Evolutionary conservation across 768 basidiomycete genomes (phyloP), one percentile per base, ranked within the genome.

Genomic region (Calocera cornea): DNA sequence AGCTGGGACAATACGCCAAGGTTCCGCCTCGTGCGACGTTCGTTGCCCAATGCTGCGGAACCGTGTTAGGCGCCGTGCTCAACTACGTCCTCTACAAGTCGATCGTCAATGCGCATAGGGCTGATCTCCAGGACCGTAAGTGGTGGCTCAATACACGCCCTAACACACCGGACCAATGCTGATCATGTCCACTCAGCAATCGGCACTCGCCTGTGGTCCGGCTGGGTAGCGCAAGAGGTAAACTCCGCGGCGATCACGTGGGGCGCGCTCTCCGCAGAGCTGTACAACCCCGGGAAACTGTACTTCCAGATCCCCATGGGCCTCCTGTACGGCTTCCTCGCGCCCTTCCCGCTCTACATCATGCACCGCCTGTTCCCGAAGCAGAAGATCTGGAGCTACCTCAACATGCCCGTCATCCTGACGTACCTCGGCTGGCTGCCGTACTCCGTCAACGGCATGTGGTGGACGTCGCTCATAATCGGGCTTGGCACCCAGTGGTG

Each of bases 221-320:
- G 82, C 24, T 84, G 83, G 83, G 78, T 81, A 67, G 76, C 83
- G 54, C 83, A 84, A 70, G 74, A 78, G 49, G 79, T 81, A 72
- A 85, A 84, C 73, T 82, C 82, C 24, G 80, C 81, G 2, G 81
- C 83, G 2, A 78, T 85, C 19, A 83, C 83, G 0, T 82, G 83
- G 80, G 83, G 83, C 33, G 83, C 83, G 1, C 75, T 83, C 2
- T 81, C 83, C 49, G 78, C 78, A 64, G 81, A 85, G 65, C 80
- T 87, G 17, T 86, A 79, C 75, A 78, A 78, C 2, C 77, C 76
- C 70, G 81, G 80, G 29, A 81, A 82, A 68, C 76, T 76, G 19
- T 70, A 70, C 49, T 68, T 67, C 67, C 66, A 69, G 64, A 70
- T 69, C 36, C 70, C 70, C 47, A 69, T 47, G 70, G 70, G 27